Evolutionary conservation across 768 basidiomycete genomes (phyloP), one percentile per base, ranked within the genome.

Genomic region (Phylloporus rhodoxanthus): DNA sequence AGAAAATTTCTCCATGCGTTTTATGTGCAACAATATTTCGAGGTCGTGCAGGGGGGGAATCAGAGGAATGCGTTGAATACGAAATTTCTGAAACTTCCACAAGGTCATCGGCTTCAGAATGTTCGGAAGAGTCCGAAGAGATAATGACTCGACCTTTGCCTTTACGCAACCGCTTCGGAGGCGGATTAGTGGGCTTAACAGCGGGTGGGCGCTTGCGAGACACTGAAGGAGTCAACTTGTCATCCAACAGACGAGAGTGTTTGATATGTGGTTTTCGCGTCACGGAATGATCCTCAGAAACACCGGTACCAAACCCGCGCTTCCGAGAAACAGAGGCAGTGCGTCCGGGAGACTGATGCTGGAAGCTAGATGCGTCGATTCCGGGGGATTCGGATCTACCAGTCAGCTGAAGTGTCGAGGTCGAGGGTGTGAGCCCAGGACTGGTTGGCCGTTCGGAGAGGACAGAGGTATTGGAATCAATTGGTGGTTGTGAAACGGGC

Each of bases 1-100:
- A 63, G 49, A 86, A 85, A 20, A 84, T 59, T 38, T 69, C 66
- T 21, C 61, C 61, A 17, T 39, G 49, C 53, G 47, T 58, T 43
- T 54, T 64, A 29, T 9, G 54, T 26, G 50, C 52, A 42, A 59
- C 17, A n/a, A 60, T 41, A 17, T 38, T 51, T 21, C 41, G 55
- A 30, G 47, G 32, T 9, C 42, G 61, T 26, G 52, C 42, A 42
- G 55, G 46, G 5, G 53, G 50, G 30, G 62, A 57, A 41, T 45
- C n/a, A 42, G 56, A 55, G 19, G 53, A 53, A 45, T 48, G 50
- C 11, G 41, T 48, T 17, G 51, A 46, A 49, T 47, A 39, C 9
- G 52, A 50, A 36, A 9, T 38, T 30, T 52, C 50, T 9, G 52
- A 59, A 52, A 2, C 43, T 23, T 39, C 46, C 38, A 38, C 6